Base-by-base conservation (phyloP, 108 stramenopile species). In the Cyclotella sp. region DNA sequence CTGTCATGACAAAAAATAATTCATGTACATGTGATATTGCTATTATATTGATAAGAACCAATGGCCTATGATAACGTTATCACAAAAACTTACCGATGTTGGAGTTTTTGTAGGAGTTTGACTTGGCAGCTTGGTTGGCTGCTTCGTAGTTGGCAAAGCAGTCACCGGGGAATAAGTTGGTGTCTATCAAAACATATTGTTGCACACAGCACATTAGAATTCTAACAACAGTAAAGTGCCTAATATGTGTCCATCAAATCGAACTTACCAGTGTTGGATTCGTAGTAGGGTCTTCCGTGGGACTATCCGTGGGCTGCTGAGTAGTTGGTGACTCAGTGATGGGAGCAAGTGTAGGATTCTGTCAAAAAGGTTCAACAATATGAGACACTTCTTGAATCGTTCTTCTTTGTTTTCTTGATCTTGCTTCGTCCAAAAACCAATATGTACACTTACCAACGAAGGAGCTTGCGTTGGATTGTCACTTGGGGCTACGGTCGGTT, bases 311-410 rank as follows among this genome's bases (percentile, higher is more conserved):
- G 1, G 55, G 55, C 19, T 55, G n/a, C 11, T n/a, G 11, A 22
- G 55, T 24, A 22, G 47, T 49, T n/a, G 55, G 55, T n/a, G 24
- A 26, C 1, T 7, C 55, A 24, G 55, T 55, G 11, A 55, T 22
- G 9, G 55, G 55, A 55, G 55, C n/a, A 21, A 55, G 22, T 24
- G 55, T 55, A 24, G 55, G 55, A 22, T 55, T 24, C 55, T 55
- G 2, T 55, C n/a, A 55, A 24, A n/a, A 55, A 26, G 24, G n/a
- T 55, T 24, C 24, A n/a, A 3, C 3, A 9, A 49, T 3, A 9
- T 49, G 15, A 49, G 47, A 3, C 9, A 3, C 18, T 49, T 34
- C 34, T 34, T 2, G 6, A 6, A 34, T 34, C 6, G 6, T 2
- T 34, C 34, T 34, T 34, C n/a, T 34, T 2, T 5, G 34, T 34